These are phyloP conservation scores for Melampsora allii-populina DNA, from an alignment of 1,284 basidiomycete species.

Conservation along the genomic window DNA sequence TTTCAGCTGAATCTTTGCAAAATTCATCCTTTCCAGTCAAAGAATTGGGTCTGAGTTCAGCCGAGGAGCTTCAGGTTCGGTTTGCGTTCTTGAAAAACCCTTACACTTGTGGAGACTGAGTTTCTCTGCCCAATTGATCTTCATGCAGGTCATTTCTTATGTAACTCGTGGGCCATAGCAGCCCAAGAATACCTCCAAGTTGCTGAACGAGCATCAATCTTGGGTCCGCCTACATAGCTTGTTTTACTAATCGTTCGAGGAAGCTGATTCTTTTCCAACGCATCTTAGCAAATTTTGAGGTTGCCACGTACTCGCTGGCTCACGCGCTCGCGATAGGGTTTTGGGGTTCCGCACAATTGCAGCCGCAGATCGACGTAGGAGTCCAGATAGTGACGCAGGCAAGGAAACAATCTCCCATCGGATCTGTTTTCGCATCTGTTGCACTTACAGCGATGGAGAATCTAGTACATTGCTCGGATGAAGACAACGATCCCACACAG, in stretches of 20 bases:
- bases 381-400: background rate
- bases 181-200: too few relatives aligned
- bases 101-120: too few relatives aligned
- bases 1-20: background rate
- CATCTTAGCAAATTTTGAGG: background rate
- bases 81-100: too few relatives aligned
- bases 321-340: background rate
- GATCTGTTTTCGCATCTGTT: background rate
- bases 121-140: too few relatives aligned
- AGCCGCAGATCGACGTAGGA: background rate
- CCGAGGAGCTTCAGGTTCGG: too few relatives aligned
- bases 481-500: background rate
- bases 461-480: background rate
- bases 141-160: too few relatives aligned
- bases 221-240: too few relatives aligned
- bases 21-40: too few relatives aligned
- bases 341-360: background rate
- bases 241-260: too few relatives aligned
- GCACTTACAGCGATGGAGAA: background rate
- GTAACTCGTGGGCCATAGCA: too few relatives aligned
- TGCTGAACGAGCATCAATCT: too few relatives aligned
- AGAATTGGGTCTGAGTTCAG: too few relatives aligned
- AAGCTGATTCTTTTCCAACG: background rate
- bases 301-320: background rate
- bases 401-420: background rate